Base-by-base conservation (phyloP, 768 basidiomycete species). In the Strobilomyces dryophilus region DNA sequence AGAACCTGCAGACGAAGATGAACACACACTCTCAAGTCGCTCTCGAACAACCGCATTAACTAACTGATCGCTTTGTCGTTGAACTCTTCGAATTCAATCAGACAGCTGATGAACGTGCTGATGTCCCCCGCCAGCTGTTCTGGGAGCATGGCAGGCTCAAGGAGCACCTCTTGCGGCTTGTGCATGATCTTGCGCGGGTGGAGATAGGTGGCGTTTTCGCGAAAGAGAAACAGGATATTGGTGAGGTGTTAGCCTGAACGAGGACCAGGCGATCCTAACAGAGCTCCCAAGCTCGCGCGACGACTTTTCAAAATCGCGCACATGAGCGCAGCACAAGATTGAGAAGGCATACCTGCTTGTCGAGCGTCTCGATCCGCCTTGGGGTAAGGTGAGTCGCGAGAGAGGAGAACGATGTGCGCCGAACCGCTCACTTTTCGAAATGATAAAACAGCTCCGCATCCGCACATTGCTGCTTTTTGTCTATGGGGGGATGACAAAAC, bases 41-140 rank as follows among this genome's bases (percentile, higher is more conserved):
- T 71, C 46, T 80, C 76, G 9, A 82, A 75, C 4, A 71, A 61
- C 24, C 73, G 54, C 61, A 81, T 75, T 2, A 77, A 76, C 21
- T 73, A 66, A 56, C 76, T 78, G 17, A 81, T 71, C 1, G 73
- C 73, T 37, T 81, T 77, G 20, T 81, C 77, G 7, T 71, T 75
- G 18, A 79, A 81, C 54, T 80, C 80, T 5, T 80, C 78, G 39
- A 82, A 81, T 47, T 82, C 80, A 40, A 76, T 77, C 51, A 81
- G 59, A 52, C 73, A 77, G 21, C 70, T 71, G 11, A 81, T 62
- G 52, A 81, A 81, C 0, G 74, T 72, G 8, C 63, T 71, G 8
- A 82, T 71, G 46, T 81, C 80, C 21, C 62, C 59, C 3, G 79
- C 76, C 12, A 82, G 53, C 64, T 81, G 75, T 11, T 65, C 53